These are phyloP conservation scores for Trametes gibbosa DNA, from an alignment of 768 basidiomycete species.

Conservation along the genomic window DNA sequence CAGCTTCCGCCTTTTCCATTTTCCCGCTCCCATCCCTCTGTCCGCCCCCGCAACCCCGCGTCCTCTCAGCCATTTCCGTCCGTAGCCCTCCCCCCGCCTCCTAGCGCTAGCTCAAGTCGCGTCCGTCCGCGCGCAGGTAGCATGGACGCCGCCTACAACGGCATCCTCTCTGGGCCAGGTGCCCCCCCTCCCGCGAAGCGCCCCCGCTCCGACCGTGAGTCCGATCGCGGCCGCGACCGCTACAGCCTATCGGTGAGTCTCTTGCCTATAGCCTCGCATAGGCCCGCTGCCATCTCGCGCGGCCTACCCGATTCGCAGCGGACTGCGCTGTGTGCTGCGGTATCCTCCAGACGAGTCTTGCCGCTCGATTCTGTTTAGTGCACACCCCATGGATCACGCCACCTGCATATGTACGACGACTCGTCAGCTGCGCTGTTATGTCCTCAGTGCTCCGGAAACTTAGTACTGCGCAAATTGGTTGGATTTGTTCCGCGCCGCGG, in stretches of 20 bases:
- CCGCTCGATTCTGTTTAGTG: too few species aligned
- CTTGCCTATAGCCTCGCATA: too few species aligned
- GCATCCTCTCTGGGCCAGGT: constrained; percentile 28
- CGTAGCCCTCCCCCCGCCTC: constrained; percentile 40
- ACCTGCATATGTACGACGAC: too few species aligned
- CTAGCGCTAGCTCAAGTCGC: constrained; percentile 35
- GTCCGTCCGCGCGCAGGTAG: constrained; percentile 46
- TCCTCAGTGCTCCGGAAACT: too few species aligned
- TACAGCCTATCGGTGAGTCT: constrained; percentile 29
- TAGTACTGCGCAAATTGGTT: too few species aligned
- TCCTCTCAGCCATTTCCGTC: constrained; percentile 31
- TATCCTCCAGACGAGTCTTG: too few species aligned
- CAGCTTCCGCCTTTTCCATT: constrained; percentile 5
- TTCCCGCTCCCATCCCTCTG: constrained; percentile 5
- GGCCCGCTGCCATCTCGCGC: background rate
- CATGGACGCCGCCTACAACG: constrained; percentile 33
- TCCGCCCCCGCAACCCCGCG: constrained; percentile 21
- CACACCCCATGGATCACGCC: too few species aligned
- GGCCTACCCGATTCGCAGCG: background rate
- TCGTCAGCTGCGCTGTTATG: too few species aligned
- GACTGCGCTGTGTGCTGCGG: too few species aligned
- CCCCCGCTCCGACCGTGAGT: constrained; percentile 36
- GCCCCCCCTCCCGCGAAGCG: constrained; percentile 52
- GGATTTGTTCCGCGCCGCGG: too few species aligned
- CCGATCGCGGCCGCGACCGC: constrained; percentile 26